Base-by-base conservation (phyloP, 139 green algal species). In the Marvania coccoides region DNA sequence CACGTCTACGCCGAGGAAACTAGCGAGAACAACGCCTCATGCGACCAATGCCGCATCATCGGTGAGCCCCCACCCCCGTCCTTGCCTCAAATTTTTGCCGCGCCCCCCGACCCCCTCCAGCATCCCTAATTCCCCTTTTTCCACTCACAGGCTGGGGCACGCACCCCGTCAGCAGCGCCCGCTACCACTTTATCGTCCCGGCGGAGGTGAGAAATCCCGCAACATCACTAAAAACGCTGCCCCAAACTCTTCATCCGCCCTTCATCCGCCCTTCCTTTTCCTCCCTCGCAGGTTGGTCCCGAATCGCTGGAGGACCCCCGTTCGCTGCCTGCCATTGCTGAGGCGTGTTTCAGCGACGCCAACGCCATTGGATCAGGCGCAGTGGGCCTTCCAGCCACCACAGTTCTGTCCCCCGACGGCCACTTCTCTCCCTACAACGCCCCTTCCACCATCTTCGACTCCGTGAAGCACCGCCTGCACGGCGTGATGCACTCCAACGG, bases 161-260 rank as follows among this genome's bases (percentile, higher is more conserved):
- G 35, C 90, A 96, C 74, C 90, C 90, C 0, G 90, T 96, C 14
- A 83, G 66, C 53, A 76, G 61, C n/a, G 67, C 68, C 35, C 70
- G 75, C 28, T 95, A 88, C 48, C 91, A 97, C 74, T 95, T 97
- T 58, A 87, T 97, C 40, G 61, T 97, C 2, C 88, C 90, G 3
- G 70, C 72, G 61, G 72, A 75, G 58, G 67, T 70, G 45, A 2
- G 61, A 9, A 2, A 9, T 9, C 51, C 51, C 10, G 29, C 51
- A 34, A 36, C 9, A 59, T 34, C 9, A 12, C 10, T 9, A 59
- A 9, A 59, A 59, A 59, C 9, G 28, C 51, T 35, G 12, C 10
- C 10, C 51, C 9, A 36, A 28, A 28, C 19, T 51, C 42, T 51
- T 19, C 42, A 19, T 19, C 42, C 42, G 19, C 42, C 42, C 19